These are phyloP conservation scores for Euphorbia tirucalli DNA, from an alignment of 345 rosid species.

Conservation along the genomic window DNA sequence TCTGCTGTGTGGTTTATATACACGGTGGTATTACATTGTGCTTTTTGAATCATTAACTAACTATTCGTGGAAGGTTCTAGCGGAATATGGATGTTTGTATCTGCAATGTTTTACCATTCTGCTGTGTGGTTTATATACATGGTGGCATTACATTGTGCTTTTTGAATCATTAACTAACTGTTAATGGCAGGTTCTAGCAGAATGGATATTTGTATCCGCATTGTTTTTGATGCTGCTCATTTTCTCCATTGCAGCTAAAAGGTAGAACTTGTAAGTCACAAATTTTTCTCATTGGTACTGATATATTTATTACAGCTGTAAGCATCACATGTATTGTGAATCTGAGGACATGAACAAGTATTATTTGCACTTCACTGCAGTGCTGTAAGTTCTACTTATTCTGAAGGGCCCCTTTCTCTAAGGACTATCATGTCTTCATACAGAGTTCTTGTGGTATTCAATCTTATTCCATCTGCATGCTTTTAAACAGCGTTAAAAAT, in stretches of 20 bases:
- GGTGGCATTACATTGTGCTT: neutral
- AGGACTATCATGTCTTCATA: slow-evolving; percentile 58
- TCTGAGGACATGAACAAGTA: neutral
- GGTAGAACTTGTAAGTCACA: slow-evolving; percentile 62
- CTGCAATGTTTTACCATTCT: too few species aligned
- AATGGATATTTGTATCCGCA: slow-evolving; percentile 52
- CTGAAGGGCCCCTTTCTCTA: slow-evolving; percentile 37
- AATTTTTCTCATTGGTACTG: neutral
- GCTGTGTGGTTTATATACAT: neutral
- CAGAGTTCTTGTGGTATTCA: slow-evolving; percentile 61
- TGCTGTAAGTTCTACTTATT: slow-evolving; percentile 29
- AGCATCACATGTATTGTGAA: neutral
- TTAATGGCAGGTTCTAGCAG: slow-evolving; percentile 60
- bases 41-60: too few species aligned
- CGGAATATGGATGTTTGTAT: too few species aligned
- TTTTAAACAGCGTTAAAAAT: slow-evolving; percentile 3
- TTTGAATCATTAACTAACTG: neutral
- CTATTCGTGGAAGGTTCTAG: too few species aligned
- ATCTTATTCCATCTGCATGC: too few species aligned
- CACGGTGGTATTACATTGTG: too few species aligned
- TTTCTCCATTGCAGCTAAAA: slow-evolving; percentile 45
- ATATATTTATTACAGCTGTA: neutral
- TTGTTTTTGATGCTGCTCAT: slow-evolving; percentile 37
- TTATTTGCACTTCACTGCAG: slow-evolving; percentile 30
- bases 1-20: neutral